Percentiles rank a stretch among this genome's conserved stretches.
These are phyloP conservation scores for Chaetoceros muelleri DNA, from an alignment of 108 stramenopile genomes.

Conservation along the genomic window DNA sequence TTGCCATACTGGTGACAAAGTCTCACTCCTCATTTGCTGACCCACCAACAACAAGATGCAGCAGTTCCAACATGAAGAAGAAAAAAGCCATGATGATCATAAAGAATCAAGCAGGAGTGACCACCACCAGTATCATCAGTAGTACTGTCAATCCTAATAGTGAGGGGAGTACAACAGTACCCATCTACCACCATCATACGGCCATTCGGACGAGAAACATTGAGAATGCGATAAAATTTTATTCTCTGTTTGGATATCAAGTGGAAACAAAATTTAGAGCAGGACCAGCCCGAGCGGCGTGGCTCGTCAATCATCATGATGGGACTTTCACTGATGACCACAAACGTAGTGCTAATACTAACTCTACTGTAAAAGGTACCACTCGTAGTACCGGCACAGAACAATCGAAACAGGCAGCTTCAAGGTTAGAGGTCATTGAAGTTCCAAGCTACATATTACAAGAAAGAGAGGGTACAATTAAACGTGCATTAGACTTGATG, in stretches of 20 bases:
- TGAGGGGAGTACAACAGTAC: too few relatives aligned
- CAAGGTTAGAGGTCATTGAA: constrained; percentile 69
- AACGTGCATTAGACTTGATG: constrained; percentile 57
- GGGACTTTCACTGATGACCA: too few relatives aligned
- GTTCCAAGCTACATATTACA: constrained; percentile 60
- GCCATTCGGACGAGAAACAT: constrained; percentile 76
- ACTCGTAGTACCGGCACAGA: neutral
- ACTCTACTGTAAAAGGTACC: neutral
- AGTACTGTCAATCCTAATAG: too few relatives aligned
- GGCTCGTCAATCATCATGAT: constrained; percentile 27
- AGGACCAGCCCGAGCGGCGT: constrained; percentile 67
- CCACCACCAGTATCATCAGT: too few relatives aligned
- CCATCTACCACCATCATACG: constrained; percentile 37
- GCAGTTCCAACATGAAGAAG: too few relatives aligned
- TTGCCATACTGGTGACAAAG: too few relatives aligned
- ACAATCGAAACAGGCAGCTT: neutral
- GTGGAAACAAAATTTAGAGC: constrained; percentile 54
- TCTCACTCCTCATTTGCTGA: too few relatives aligned
- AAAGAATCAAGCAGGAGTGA: too few relatives aligned
- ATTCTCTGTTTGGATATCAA: constrained; percentile 64
- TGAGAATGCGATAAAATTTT: constrained; percentile 68
- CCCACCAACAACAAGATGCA: too few relatives aligned
- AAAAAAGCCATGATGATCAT: too few relatives aligned
- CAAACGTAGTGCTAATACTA: constrained; percentile 1
- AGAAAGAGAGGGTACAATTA: constrained; percentile 51